Base-by-base conservation (phyloP, 371 early-diverging fungal genomes). In the Mucor velutinosus region DNA sequence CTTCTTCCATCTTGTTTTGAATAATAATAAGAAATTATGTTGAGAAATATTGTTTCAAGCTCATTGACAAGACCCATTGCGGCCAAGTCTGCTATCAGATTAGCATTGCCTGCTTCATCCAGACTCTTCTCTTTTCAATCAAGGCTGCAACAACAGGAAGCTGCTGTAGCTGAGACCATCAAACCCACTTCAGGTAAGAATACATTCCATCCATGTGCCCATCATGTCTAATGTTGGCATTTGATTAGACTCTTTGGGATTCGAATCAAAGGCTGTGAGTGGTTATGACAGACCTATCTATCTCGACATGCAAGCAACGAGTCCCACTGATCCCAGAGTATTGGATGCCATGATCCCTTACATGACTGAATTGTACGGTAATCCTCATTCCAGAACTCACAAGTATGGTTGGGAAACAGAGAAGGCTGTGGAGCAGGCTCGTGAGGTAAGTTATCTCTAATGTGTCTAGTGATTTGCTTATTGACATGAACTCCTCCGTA, bases 371-470 rank as follows among this genome's bases (percentile, higher is more conserved):
- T 84, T 86, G 60, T 99, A 94, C 78, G 99, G 99, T 64, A 99
- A 99, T 79, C 99, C 99, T 59, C 99, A 99, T 75, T 97, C 97
- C 49, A 83, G 99, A 75, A 99, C 99, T 7, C 99, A 99, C 76
- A 86, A 92, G 60, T 99, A 94, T 77, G 99, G 99, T 45, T 99
- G 99, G 99, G 97, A 98, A 71, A 88, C 95, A 23, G 99, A 99
- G 80, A 87, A 89, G 58, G 99, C 93, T 25, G 95, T 98, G 3
- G 99, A 99, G 74, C 79, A 80, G 23, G 98, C 99, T 19, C 87
- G 99, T 58, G 89, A 89, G 69, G 90, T 89, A 86, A 29, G 41
- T 17, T 5, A 17, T 0, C 6, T 5, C 17, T 14, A 0, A 21
- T 21, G 21, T 47, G 17, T 51, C 1, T 10, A 3, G 19, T 15